Conservation (phyloP, 192 early-diverging fungal species). For the Coemansia sp. region DNA sequence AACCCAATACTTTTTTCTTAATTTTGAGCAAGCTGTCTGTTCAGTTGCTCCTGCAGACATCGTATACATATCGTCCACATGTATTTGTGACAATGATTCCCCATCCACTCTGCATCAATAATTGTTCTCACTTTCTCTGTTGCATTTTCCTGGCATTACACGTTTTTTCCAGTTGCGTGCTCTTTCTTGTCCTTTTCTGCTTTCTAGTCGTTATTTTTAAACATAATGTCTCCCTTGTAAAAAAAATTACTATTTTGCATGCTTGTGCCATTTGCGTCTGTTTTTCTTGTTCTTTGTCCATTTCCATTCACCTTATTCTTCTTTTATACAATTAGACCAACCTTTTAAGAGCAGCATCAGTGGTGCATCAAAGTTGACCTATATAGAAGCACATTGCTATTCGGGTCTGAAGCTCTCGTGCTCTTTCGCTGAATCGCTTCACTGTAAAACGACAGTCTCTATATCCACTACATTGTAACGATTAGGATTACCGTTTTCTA, state of each 20-base stretch:
- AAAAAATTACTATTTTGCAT: background rate
- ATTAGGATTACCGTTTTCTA: background rate
- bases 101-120: background rate
- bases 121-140: background rate
- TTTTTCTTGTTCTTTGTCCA: background rate
- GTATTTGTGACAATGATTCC: background rate
- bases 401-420: background rate
- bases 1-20: too few species aligned
- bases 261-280: background rate
- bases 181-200: background rate
- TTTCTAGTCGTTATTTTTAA: background rate
- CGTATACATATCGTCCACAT: background rate
- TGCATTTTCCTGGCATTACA: slow-evolving; percentile 2
- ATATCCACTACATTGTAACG: background rate
- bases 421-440: background rate
- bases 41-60: too few species aligned
- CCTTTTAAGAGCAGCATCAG: background rate
- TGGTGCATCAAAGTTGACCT: background rate
- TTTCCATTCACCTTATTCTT: background rate
- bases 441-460: background rate
- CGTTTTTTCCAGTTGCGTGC: background rate
- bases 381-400: background rate
- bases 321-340: background rate
- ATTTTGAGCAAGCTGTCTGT: too few species aligned
- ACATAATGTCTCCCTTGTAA: background rate